Conservation (phyloP, 2,329 filamentous ascomycete species). For the Trematosphaeria pertusa region DNA sequence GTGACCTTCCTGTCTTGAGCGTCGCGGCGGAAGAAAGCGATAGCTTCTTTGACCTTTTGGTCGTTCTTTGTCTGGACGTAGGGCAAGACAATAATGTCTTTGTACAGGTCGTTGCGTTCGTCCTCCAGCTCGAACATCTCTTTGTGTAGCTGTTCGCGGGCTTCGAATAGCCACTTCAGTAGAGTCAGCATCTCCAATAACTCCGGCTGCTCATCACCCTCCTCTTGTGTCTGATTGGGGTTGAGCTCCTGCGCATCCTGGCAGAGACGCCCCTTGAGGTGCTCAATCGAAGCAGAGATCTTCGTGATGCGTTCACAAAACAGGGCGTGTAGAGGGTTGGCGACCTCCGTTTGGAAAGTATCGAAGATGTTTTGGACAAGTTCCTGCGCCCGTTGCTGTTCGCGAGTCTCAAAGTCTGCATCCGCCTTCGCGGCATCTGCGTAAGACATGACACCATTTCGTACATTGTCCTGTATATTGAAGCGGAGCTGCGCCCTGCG, state of each 20-base stretch:
- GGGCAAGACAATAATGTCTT: constrained; percentile 80
- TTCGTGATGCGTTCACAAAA: constrained; percentile 76
- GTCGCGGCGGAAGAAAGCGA: constrained; percentile 83
- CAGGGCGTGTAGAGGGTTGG: constrained; percentile 83
- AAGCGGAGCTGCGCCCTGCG: constrained; percentile 71
- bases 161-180: constrained; percentile 96
- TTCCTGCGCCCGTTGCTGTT: constrained; percentile 74
- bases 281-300: constrained; percentile 78
- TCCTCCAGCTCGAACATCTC: constrained; percentile 84
- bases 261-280: constrained; percentile 74
- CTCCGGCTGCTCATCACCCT: constrained; percentile 94
- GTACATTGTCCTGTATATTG: constrained; percentile 81
- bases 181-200: constrained; percentile 92
- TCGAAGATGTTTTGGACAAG: constrained; percentile 82
- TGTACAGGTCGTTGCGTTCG: constrained; percentile 86
- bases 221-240: constrained; percentile 88
- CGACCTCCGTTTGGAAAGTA: constrained; percentile 79
- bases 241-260: constrained; percentile 71
- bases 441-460: constrained; percentile 79
- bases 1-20: constrained; percentile 72
- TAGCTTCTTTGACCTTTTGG: constrained; percentile 80
- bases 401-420: constrained; percentile 73
- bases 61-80: constrained; percentile 76
- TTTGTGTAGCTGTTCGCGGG: constrained; percentile 84
- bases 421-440: constrained; percentile 84